Conservation (phyloP, 2,329 filamentous ascomycete genomes). For the Zasmidium citrigriseum region DNA sequence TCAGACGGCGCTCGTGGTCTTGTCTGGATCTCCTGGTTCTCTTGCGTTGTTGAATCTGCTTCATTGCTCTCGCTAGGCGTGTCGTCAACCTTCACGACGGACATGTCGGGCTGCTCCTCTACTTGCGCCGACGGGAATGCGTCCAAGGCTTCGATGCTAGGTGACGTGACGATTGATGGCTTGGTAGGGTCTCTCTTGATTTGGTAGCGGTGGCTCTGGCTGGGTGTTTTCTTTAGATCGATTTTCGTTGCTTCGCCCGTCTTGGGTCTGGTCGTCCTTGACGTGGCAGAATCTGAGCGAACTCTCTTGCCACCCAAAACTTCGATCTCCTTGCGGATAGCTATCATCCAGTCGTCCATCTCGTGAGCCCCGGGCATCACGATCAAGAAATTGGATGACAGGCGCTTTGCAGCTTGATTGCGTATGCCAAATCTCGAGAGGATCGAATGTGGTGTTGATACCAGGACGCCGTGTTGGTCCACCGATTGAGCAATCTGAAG, state of each 20-base stretch:
- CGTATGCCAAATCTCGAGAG: conserved; percentile 66
- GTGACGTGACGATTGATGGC: conserved; percentile 26
- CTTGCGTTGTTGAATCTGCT: conserved; percentile 2
- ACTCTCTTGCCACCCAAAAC: conserved; percentile 66
- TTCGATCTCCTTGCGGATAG: conserved; percentile 70
- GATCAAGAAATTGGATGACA: conserved; percentile 66
- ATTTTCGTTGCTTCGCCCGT: conserved; percentile 14
- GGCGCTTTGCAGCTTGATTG: conserved; percentile 30
- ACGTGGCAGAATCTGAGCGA: conserved; percentile 49
- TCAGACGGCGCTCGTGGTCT: conserved; percentile 19
- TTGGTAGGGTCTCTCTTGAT: conserved; percentile 38
- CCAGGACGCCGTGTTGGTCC: conserved; percentile 56
- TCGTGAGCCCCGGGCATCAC: conserved; percentile 72
- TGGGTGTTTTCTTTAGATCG: conserved; percentile 26
- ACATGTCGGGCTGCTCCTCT: not conserved
- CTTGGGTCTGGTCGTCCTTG: conserved; percentile 5
- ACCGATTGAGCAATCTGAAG: conserved; percentile 71
- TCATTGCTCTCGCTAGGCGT: conserved; percentile 11
- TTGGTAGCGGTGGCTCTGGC: conserved; percentile 39
- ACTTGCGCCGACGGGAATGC: not conserved
- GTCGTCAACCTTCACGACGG: conserved; percentile 6
- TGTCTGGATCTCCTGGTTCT: conserved; percentile 5
- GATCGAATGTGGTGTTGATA: conserved; percentile 59
- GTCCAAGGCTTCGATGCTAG: not conserved
- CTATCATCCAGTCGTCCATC: conserved; percentile 74